Evolutionary conservation across 768 basidiomycete genomes (phyloP).

Genomic region (Hebeloma cylindrosporum): DNA sequence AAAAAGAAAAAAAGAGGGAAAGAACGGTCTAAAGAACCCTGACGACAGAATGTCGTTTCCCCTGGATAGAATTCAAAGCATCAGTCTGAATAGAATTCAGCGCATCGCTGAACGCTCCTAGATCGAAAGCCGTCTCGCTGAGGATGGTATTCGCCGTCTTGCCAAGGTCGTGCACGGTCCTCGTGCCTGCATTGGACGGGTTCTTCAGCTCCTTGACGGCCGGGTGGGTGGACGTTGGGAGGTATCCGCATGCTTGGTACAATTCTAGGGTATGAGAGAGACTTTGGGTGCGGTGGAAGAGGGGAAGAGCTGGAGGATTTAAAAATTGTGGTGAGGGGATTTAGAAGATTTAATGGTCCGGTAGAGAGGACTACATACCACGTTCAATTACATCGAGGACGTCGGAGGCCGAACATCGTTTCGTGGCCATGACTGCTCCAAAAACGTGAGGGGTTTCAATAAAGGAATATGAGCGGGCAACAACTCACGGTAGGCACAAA

Average conservation of each 20-base stretch:
- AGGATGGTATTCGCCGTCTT: constrained; percentile 21
- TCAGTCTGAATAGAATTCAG: constrained; percentile 20
- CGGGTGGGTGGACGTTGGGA: constrained; percentile 40
- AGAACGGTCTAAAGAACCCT: too few relatives aligned
- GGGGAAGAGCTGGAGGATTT: constrained; percentile 43
- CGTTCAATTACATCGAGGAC: constrained; percentile 43
- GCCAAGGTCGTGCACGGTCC: constrained; percentile 1
- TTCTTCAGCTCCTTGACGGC: neutral
- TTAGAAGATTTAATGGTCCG: neutral
- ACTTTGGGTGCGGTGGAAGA: constrained; percentile 49
- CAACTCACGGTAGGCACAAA: constrained; percentile 53
- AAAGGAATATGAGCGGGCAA: neutral
- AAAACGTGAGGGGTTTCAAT: constrained; percentile 1
- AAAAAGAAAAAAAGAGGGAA: too few relatives aligned
- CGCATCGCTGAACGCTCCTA: constrained; percentile 25
- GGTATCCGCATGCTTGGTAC: constrained; percentile 41
- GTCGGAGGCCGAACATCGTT: constrained; percentile 35
- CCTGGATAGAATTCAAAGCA: constrained; percentile 1
- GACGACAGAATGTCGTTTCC: too few relatives aligned
- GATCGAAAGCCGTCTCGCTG: constrained; percentile 25
- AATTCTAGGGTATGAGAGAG: constrained; percentile 49
- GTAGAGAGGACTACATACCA: constrained; percentile 33
- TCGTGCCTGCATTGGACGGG: neutral
- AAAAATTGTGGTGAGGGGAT: neutral
- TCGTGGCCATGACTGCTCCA: constrained; percentile 52